Evolutionary conservation across 2,329 filamentous ascomycete genomes (phyloP), one percentile per base, ranked within the genome.

Genomic region (Elsinoe perseae): DNA sequence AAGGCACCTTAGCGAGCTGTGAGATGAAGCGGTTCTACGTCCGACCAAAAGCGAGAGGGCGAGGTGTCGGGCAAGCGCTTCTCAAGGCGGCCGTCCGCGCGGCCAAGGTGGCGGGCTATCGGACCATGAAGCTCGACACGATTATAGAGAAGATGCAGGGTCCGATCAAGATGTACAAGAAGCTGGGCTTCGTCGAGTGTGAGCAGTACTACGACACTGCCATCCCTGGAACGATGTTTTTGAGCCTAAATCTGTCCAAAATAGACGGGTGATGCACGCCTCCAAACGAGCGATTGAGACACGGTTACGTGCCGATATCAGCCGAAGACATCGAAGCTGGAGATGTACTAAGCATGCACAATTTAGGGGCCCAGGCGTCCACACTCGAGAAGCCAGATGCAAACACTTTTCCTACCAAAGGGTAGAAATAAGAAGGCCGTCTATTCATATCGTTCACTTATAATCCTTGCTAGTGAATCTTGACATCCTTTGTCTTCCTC

Each of bases 21-120:
- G 81, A 84, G 64, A 77, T 83, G 69, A 84, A 84, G 64, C 72
- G 80, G 1, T 69, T 84, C 0, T 84, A 80, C 61, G 72, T 80
- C 7, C 58, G 68, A 1, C 76, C 77, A 0, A 63, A 68, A 38
- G 73, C 73, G 1, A 73, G 80, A 21, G 77, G 80, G 2, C 61
- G 71, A 10, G 78, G 79, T 0, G 63, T 80, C 1, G 79, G 80
- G 1, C 72, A 70, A 52, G 68, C 69, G 2, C 67, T 84, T 16
- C 72, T 80, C 3, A 65, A 72, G 44, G 66, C 64, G 0, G 71
- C 76, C 2, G 62, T 83, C 4, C 64, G 65, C 4, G 66, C 69
- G 30, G 81, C 80, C 20, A 70, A 63, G 57, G 62, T 69, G 4
- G 56, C 78, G 42, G 77, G 76, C 0, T 84, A 83, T 63, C 60